Percentiles rank a stretch among this genome's conserved stretches.
Evolutionary conservation across 768 basidiomycete genomes (phyloP).

Genomic region (Russula sp.): DNA sequence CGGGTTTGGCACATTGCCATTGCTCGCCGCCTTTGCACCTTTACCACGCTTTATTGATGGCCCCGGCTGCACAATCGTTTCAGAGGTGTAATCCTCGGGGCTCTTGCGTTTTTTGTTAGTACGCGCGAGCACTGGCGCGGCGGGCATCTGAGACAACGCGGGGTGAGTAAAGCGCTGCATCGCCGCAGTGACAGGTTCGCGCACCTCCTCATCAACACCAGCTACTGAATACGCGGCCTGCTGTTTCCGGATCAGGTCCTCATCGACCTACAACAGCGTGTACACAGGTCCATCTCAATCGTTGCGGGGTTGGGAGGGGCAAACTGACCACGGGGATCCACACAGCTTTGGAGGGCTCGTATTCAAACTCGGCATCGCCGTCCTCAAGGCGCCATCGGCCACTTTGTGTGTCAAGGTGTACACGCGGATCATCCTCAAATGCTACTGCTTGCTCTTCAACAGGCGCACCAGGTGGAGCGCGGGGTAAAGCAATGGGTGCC

Average conservation of each 20-base stretch:
- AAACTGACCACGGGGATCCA: slow-evolving; percentile 81
- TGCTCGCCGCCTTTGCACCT: slow-evolving; percentile 38
- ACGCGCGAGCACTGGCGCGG: slow-evolving; percentile 77
- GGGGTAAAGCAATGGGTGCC: slow-evolving; percentile 19
- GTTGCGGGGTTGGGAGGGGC: not conserved
- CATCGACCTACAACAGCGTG: slow-evolving; percentile 56
- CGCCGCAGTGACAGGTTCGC: slow-evolving; percentile 24
- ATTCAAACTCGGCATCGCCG: slow-evolving; percentile 91
- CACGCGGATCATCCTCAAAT: slow-evolving; percentile 75
- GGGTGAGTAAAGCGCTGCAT: slow-evolving; percentile 20
- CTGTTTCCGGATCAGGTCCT: slow-evolving; percentile 79
- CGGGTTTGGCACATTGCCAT: slow-evolving; percentile 21
- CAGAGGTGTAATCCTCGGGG: slow-evolving; percentile 62
- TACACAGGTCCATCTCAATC: slow-evolving; percentile 14
- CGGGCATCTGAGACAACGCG: slow-evolving; percentile 56
- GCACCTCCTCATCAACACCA: slow-evolving; percentile 91
- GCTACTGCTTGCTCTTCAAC: slow-evolving; percentile 51
- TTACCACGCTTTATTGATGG: slow-evolving; percentile 66
- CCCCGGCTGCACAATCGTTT: slow-evolving; percentile 38
- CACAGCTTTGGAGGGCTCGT: slow-evolving; percentile 60
- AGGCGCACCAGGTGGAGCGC: slow-evolving; percentile 44
- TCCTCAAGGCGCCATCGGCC: slow-evolving; percentile 87
- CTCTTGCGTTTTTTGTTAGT: slow-evolving; percentile 75
- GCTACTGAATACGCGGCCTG: slow-evolving; percentile 91
- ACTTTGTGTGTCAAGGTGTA: slow-evolving; percentile 69